A percentile compares a stretch with the other conserved stretches of the same genome.
Conservation (phyloP, 2,329 filamentous ascomycete genomes). For the Diaporthe nobilis region DNA sequence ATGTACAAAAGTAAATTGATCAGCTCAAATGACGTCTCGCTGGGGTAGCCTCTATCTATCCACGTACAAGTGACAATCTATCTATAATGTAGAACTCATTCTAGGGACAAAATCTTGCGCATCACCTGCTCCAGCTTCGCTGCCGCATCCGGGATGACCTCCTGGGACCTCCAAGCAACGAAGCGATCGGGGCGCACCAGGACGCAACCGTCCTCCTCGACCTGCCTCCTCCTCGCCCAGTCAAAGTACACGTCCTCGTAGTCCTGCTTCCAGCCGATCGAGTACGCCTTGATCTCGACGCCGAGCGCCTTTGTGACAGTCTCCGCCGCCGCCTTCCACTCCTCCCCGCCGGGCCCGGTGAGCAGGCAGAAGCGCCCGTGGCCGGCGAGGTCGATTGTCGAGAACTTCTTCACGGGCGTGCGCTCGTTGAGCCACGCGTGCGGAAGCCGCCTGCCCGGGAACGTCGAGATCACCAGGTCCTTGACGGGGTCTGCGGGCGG, state of each 20-base stretch:
- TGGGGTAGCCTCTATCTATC: not conserved
- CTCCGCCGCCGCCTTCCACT: conserved; percentile 66
- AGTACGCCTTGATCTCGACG: conserved; percentile 62
- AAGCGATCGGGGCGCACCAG: conserved; percentile 72
- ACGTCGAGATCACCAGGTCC: conserved; percentile 64
- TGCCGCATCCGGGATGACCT: conserved; percentile 41
- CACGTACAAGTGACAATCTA: not conserved
- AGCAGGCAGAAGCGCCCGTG: conserved; percentile 65
- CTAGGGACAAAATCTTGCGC: conserved; percentile 42
- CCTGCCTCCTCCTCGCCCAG: conserved; percentile 67
- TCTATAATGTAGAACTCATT: conserved; percentile 10
- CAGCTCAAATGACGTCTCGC: not conserved
- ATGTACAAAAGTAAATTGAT: not conserved
- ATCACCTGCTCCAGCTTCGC: conserved; percentile 45
- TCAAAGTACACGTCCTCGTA: conserved; percentile 75
- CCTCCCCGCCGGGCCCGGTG: conserved; percentile 68
- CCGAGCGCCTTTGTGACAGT: conserved; percentile 55
- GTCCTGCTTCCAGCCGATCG: conserved; percentile 71
- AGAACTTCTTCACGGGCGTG: conserved; percentile 60
- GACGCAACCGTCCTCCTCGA: conserved; percentile 71
- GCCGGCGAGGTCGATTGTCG: conserved; percentile 73
- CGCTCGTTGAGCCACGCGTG: conserved; percentile 73
- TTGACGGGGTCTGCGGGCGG: conserved; percentile 56
- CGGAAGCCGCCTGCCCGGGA: conserved; percentile 71
- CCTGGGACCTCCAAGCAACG: conserved; percentile 64